A percentile compares a stretch with the other conserved stretches of the same genome.
Evolutionary conservation across 371 early-diverging fungal genomes (phyloP).

Genomic region (Apophysomyces sp.): DNA sequence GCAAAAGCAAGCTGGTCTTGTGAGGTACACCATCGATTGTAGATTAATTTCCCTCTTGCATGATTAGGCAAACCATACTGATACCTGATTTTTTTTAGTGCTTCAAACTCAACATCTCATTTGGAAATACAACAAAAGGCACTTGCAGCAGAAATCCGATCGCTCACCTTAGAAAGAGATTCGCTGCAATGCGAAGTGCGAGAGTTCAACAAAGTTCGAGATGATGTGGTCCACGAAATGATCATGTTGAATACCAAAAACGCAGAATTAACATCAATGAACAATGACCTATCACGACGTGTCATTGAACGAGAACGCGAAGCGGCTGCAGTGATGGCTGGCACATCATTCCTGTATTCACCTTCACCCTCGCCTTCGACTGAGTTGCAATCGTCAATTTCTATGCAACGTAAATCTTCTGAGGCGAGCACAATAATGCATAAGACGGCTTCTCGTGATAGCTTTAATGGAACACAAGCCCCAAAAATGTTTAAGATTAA

Average conservation of each 20-base stretch:
- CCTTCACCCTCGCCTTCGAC: constrained; percentile 26
- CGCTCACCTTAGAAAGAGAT: constrained; percentile 11
- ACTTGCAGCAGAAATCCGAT: constrained; percentile 27
- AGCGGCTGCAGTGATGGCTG: constrained; percentile 38
- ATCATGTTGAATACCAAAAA: constrained; percentile 57
- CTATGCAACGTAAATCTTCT: constrained; percentile 15
- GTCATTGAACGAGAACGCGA: constrained; percentile 48
- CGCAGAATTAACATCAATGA: constrained; percentile 53
- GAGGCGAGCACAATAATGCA: constrained; percentile 14
- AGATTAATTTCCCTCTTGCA: background rate
- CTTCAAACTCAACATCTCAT: background rate
- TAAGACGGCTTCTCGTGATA: constrained; percentile 21
- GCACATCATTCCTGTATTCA: constrained; percentile 13
- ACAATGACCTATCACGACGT: constrained; percentile 57
- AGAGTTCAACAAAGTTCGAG: constrained; percentile 7
- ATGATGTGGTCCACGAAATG: constrained; percentile 48
- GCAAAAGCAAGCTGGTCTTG: constrained; percentile 37
- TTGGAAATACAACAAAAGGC: constrained; percentile 27
- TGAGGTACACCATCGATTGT: constrained; percentile 13
- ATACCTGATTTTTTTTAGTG: constrained; percentile 1
- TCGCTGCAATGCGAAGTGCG: background rate
- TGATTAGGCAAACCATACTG: background rate
- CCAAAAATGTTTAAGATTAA: constrained; percentile 37
- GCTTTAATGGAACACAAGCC: constrained; percentile 26
- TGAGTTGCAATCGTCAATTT: constrained; percentile 12